phyloP scores from a whole-genome alignment of 352 stramenopile species.

The Thraustochytrium sp. region DNA sequence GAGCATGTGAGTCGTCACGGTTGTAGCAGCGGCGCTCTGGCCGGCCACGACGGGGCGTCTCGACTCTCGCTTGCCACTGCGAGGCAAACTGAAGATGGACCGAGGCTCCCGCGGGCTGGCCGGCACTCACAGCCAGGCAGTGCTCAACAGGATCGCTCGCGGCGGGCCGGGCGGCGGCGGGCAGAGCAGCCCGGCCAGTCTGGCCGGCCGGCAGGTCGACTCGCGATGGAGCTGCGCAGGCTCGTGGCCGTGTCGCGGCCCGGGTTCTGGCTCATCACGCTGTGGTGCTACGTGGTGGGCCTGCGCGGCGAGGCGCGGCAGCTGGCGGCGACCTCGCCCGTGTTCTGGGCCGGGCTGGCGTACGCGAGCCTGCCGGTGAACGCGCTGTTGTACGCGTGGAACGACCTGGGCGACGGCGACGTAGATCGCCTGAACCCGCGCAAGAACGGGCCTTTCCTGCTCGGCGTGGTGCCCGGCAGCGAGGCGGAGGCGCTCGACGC shows the following conservation, averaged over 20 bases:
- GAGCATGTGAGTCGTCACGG: too few relatives aligned
- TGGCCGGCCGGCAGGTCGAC: too few relatives aligned
- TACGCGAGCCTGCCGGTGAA: background rate
- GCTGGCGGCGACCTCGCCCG: background rate
- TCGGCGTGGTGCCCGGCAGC: background rate
- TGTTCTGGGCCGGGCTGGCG: background rate
- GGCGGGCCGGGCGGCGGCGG: too few relatives aligned
- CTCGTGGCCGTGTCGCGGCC: background rate
- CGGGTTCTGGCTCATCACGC: conserved; percentile 9
- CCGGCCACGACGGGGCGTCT: too few relatives aligned
- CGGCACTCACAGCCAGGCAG: too few relatives aligned
- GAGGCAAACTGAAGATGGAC: too few relatives aligned
- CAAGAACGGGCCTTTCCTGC: background rate
- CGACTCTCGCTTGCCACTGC: too few relatives aligned
- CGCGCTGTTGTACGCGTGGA: conserved; percentile 9
- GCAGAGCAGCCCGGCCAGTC: too few relatives aligned
- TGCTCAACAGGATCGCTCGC: too few relatives aligned
- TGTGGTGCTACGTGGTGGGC: background rate
- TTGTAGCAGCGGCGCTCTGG: too few relatives aligned
- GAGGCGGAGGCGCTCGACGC: background rate
- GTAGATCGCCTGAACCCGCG: background rate
- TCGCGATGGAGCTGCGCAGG: background rate
- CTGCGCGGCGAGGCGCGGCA: background rate
- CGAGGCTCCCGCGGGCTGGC: too few relatives aligned
- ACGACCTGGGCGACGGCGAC: background rate